These are phyloP conservation scores for Cucumis hystrix DNA, from an alignment of 306 rosid species.

Conservation along the genomic window DNA sequence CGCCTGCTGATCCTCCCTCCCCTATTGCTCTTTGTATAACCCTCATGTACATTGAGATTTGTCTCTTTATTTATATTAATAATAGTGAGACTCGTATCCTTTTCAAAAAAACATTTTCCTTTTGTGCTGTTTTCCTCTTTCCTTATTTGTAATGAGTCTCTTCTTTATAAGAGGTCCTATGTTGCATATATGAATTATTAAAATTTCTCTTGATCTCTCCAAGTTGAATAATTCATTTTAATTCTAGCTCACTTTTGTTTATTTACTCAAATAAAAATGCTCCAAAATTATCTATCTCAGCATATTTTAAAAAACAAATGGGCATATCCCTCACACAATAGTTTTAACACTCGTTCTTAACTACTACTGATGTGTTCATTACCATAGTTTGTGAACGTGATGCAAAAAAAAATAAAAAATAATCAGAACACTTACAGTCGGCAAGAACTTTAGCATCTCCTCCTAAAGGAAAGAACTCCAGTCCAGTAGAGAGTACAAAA, in stretches of 20 bases:
- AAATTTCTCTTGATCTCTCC: no score
- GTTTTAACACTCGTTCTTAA: background rate
- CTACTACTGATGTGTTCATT: background rate
- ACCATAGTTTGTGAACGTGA: background rate
- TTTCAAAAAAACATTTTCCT: no score
- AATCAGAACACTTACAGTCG: constrained; percentile 58
- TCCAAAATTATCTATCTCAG: background rate
- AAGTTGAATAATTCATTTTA: background rate
- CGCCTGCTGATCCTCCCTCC: no score
- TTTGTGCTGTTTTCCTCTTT: no score
- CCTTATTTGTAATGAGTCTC: no score
- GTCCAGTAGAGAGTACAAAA: constrained; percentile 64
- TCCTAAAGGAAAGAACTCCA: constrained; percentile 90
- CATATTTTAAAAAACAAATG: background rate
- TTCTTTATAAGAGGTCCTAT: no score
- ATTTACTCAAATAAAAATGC: background rate
- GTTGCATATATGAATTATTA: no score
- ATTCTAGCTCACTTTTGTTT: background rate
- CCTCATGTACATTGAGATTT: no score
- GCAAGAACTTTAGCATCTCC: constrained; percentile 99
- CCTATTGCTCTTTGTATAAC: no score
- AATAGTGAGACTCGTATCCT: no score
- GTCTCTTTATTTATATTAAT: no score
- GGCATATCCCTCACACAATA: background rate
- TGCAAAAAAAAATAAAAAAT: background rate